Conservation (phyloP, 179 eudicot species). For the Actinidia arguta region DNA sequence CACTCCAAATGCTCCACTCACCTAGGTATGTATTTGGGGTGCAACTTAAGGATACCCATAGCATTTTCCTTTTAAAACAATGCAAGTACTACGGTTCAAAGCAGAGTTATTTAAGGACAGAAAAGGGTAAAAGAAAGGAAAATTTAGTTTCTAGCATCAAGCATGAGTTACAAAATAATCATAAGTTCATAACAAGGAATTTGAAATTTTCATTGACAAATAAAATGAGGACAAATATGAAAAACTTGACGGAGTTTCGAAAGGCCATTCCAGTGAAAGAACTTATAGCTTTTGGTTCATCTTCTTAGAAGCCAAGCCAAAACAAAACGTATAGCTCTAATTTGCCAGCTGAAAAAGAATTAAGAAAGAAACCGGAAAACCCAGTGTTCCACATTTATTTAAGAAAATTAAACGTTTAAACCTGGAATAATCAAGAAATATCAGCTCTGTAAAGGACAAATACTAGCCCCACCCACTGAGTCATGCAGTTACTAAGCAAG, state of each 20-base stretch:
- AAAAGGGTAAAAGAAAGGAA: background rate
- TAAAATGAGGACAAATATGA: background rate
- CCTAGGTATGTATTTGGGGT: too few species aligned
- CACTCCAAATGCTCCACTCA: too few species aligned
- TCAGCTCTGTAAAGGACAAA: background rate
- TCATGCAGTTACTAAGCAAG: background rate
- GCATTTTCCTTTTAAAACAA: too few species aligned
- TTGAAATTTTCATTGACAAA: background rate
- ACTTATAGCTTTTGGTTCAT: background rate
- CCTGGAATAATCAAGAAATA: too few species aligned
- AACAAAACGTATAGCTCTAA: background rate
- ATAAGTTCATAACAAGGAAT: background rate
- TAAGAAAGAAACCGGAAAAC: background rate
- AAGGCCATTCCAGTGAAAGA: background rate
- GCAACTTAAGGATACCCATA: too few species aligned
- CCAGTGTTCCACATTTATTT: background rate
- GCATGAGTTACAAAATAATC: background rate
- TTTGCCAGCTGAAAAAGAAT: background rate
- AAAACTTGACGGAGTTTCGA: background rate
- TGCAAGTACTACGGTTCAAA: background rate
- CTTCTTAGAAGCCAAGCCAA: background rate
- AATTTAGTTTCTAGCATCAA: background rate
- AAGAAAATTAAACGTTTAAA: background rate
- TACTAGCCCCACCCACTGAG: background rate
- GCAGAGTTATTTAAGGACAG: background rate